Percentiles rank a stretch among this genome's conserved stretches.
phyloP scores from a whole-genome alignment of 495 filamentous ascomycete genomes.

The Hyaloscypha finlandica region DNA sequence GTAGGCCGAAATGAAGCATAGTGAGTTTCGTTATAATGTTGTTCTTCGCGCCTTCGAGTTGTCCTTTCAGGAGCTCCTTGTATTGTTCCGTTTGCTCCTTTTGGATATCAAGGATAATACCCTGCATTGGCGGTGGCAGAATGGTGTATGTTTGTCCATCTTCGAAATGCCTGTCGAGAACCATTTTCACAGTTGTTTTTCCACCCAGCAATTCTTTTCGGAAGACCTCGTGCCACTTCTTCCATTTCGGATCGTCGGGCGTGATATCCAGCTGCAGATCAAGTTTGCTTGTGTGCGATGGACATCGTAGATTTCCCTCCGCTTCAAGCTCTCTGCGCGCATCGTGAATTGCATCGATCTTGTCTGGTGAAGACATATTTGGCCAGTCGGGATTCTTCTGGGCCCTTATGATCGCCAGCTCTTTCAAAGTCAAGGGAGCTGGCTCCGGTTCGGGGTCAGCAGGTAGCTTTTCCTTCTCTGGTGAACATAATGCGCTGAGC shows the following conservation, averaged over 20 bases:
- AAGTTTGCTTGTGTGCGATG: neutral
- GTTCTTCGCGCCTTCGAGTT: slow-evolving; percentile 8
- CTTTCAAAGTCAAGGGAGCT: neutral
- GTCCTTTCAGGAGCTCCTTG: slow-evolving; percentile 9
- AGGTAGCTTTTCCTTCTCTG: neutral
- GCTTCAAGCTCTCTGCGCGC: neutral
- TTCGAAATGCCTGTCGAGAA: slow-evolving; percentile 28
- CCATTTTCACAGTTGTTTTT: neutral
- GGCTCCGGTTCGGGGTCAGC: neutral
- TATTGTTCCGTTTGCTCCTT: slow-evolving; percentile 19
- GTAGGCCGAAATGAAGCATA: slow-evolving; percentile 33
- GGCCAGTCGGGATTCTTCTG: neutral
- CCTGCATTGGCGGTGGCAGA: slow-evolving; percentile 9
- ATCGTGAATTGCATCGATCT: neutral
- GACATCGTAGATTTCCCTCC: neutral
- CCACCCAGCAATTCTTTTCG: neutral
- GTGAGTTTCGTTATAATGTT: slow-evolving; percentile 31
- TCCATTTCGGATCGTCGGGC: neutral
- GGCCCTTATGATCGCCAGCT: neutral
- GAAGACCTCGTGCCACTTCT: neutral
- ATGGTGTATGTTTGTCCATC: slow-evolving; percentile 20
- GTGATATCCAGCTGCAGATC: slow-evolving; percentile 2
- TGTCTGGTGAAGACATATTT: neutral
- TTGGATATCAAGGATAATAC: slow-evolving; percentile 22
- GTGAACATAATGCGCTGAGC: neutral